Conservation (phyloP, 495 filamentous ascomycete genomes). For the Lentithecium fluviatile region DNA sequence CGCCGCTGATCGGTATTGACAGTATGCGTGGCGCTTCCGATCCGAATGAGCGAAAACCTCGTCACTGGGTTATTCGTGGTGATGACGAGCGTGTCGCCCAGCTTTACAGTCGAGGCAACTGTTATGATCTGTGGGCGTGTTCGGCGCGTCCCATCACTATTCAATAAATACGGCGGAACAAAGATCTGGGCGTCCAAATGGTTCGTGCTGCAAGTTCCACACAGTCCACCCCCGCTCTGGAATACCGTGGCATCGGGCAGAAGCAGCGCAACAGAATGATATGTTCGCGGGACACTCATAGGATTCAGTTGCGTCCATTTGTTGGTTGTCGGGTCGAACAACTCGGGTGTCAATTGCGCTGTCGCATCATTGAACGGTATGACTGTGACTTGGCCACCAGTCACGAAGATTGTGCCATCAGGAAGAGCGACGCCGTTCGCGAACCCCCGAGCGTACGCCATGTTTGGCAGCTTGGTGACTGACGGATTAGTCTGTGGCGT, state of each 20-base stretch:
- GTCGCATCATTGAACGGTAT: constrained; percentile 53
- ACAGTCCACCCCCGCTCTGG: constrained; percentile 57
- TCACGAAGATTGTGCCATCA: constrained; percentile 56
- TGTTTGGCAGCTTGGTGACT: constrained; percentile 43
- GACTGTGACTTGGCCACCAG: constrained; percentile 53
- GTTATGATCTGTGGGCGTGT: constrained; percentile 45
- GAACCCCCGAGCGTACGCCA: constrained; percentile 51
- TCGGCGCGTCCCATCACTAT: constrained; percentile 44
- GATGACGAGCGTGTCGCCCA: constrained; percentile 44
- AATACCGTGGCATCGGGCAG: constrained; percentile 57
- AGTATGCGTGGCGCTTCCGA: constrained; percentile 54
- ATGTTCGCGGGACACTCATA: constrained; percentile 51
- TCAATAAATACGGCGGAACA: constrained; percentile 56
- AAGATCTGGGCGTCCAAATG: constrained; percentile 61
- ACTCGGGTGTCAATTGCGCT: constrained; percentile 49
- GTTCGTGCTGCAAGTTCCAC: constrained; percentile 53
- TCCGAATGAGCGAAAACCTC: constrained; percentile 45
- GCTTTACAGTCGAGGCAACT: constrained; percentile 32
- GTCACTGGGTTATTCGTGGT: constrained; percentile 38
- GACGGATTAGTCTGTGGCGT: constrained; percentile 33
- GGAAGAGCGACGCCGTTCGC: constrained; percentile 58
- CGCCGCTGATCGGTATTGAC: constrained; percentile 62
- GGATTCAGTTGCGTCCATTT: constrained; percentile 46
- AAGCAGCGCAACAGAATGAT: constrained; percentile 57
- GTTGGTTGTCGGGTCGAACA: constrained; percentile 50